Percentiles rank a stretch among this genome's conserved stretches.
These are phyloP conservation scores for Thozetella sp. DNA, from an alignment of 495 filamentous ascomycete genomes.

Conservation along the genomic window DNA sequence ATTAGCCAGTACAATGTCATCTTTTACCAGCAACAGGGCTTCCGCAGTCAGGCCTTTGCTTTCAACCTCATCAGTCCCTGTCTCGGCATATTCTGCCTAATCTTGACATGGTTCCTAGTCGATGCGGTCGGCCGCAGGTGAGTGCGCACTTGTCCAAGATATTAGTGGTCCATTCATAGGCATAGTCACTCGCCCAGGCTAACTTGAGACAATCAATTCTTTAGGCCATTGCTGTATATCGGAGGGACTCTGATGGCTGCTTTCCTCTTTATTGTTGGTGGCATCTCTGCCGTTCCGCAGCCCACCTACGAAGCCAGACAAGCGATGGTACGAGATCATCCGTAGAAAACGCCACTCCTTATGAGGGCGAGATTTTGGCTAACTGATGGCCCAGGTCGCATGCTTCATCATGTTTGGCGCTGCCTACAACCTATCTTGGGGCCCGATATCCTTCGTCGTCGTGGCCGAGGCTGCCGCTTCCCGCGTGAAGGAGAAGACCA, in stretches of 20 bases:
- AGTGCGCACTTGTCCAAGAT: not conserved
- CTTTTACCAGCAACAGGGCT: constrained; percentile 21
- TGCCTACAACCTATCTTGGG: constrained; percentile 37
- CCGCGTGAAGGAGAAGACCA: constrained; percentile 29
- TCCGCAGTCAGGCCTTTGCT: constrained; percentile 14
- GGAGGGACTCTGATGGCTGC: constrained; percentile 19
- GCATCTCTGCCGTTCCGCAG: constrained; percentile 11
- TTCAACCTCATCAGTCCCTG: constrained; percentile 14
- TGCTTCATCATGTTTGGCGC: constrained; percentile 27
- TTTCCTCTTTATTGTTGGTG: constrained; percentile 20
- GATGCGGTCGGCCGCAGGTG: constrained; percentile 13
- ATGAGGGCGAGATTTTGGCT: too few species aligned
- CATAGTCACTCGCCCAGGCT: too few species aligned
- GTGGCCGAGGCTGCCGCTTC: constrained; percentile 17
- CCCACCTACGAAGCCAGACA: constrained; percentile 7
- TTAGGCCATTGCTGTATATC: constrained; percentile 11
- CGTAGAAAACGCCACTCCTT: too few species aligned
- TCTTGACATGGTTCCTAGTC: constrained; percentile 15
- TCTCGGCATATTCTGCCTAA: constrained; percentile 9
- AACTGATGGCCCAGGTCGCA: too few species aligned
- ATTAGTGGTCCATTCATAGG: too few species aligned
- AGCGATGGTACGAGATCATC: too few species aligned
- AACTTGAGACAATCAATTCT: not conserved
- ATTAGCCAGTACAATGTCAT: constrained; percentile 18
- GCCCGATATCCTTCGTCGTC: constrained; percentile 16